These are phyloP conservation scores for Arabidopsis thaliana DNA, from an alignment of 345 rosid species.

Conservation along the genomic window DNA sequence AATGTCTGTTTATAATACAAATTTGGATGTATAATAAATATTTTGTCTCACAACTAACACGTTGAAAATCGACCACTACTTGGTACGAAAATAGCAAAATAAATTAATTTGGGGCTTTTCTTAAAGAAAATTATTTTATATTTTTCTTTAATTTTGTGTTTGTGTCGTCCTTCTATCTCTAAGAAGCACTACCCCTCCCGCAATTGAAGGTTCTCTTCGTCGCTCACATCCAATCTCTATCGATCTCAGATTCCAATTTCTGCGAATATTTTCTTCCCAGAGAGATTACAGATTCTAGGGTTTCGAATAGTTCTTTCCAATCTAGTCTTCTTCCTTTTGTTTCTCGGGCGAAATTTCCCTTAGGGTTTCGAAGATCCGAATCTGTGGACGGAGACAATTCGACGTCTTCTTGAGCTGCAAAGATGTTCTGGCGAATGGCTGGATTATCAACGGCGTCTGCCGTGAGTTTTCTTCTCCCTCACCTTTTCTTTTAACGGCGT, in stretches of 20 bases:
- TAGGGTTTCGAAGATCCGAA: constrained; percentile 62
- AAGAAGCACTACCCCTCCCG: constrained; percentile 42
- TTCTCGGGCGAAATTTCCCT: constrained; percentile 8
- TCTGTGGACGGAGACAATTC: constrained; percentile 41
- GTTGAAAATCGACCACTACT: constrained; percentile 39
- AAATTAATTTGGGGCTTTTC: not conserved
- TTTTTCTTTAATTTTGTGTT: not conserved
- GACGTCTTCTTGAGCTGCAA: constrained; percentile 35
- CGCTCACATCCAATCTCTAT: constrained; percentile 38
- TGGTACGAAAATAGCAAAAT: constrained; percentile 20
- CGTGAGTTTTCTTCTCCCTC: constrained; percentile 55
- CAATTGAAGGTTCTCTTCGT: constrained; percentile 44
- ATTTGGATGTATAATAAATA: constrained; percentile 12
- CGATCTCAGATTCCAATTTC: constrained; percentile 40
- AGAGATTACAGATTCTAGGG: constrained; percentile 26
- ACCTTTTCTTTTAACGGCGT: constrained; percentile 15
- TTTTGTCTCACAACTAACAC: constrained; percentile 10
- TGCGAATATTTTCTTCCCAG: not conserved
- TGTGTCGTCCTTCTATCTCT: constrained; percentile 33
- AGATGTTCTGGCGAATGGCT: constrained; percentile 97
- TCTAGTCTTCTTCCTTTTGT: constrained; percentile 18
- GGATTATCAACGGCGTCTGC: constrained; percentile 93
- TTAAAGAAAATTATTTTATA: not conserved
- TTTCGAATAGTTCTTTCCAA: constrained; percentile 19
- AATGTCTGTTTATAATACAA: constrained; percentile 3